Evolutionary conservation across 164 flowering plant species (phyloP).

Genomic region (grape (Vitis vinifera)): DNA sequence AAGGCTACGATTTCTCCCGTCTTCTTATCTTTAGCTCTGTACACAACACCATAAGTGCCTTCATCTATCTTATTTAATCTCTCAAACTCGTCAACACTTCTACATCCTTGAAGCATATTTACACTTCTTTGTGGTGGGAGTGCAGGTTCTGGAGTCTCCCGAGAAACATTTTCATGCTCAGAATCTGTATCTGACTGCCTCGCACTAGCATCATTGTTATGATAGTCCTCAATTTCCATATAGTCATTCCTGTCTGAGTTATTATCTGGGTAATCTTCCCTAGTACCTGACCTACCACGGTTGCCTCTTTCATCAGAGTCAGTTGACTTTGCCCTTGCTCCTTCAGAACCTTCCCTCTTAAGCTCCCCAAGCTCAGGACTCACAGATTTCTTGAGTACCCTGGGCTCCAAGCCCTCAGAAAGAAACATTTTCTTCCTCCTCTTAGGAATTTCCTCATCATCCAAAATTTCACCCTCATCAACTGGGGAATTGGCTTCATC

Average conservation of each 20-base stretch:
- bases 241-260: slow-evolving; percentile 36
- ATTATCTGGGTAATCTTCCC: slow-evolving; percentile 40
- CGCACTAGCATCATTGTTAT: slow-evolving; percentile 20
- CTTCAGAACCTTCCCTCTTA: slow-evolving; percentile 47
- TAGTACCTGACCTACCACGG: slow-evolving; percentile 37
- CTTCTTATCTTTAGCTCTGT: slow-evolving; percentile 86
- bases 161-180: slow-evolving; percentile 39
- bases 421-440: slow-evolving; percentile 41
- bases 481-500: slow-evolving; percentile 57
- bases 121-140: slow-evolving; percentile 63
- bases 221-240: slow-evolving; percentile 55
- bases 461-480: slow-evolving; percentile 67
- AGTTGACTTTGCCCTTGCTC: slow-evolving; percentile 37
- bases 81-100: slow-evolving; percentile 96
- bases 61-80: slow-evolving; percentile 90
- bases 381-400: slow-evolving; percentile 24
- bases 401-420: slow-evolving; percentile 31
- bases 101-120: slow-evolving; percentile 94
- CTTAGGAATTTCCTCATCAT: slow-evolving; percentile 34
- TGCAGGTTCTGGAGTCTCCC: slow-evolving; percentile 41
- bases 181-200: slow-evolving; percentile 41
- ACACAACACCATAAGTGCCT: slow-evolving; percentile 98
- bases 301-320: slow-evolving; percentile 52
- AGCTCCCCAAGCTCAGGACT: slow-evolving; percentile 60
- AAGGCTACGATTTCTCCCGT: slow-evolving; percentile 90